Percentiles rank a stretch among this genome's conserved stretches.
phyloP scores from a whole-genome alignment of 805 yeast genomes.

The Wickerhamomyces alni region DNA sequence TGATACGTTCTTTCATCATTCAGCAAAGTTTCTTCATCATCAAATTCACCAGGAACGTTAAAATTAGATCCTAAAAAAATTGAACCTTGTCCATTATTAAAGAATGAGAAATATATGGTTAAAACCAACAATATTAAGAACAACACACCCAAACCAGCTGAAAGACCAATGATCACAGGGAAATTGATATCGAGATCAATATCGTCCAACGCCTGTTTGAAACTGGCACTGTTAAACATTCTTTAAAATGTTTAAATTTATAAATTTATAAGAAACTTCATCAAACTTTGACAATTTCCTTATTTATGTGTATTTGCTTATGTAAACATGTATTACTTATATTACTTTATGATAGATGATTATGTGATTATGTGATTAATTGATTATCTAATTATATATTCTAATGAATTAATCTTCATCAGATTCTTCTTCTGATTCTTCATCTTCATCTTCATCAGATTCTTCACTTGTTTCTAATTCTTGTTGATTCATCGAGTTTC shows the following conservation, averaged over 20 bases:
- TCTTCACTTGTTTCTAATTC: slow-evolving; percentile 39
- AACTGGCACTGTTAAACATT: background rate
- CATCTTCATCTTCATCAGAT: slow-evolving; percentile 47
- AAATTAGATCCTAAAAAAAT: slow-evolving; percentile 23
- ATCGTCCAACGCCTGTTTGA: slow-evolving; percentile 5
- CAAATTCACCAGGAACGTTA: slow-evolving; percentile 52
- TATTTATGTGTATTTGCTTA: too few species aligned
- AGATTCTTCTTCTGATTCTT: too few species aligned
- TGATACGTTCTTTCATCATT: slow-evolving; percentile 46
- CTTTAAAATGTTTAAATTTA: too few species aligned
- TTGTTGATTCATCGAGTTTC: slow-evolving; percentile 7
- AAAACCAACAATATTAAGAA: slow-evolving; percentile 25
- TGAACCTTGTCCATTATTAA: slow-evolving; percentile 23
- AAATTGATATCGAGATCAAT: slow-evolving; percentile 23
- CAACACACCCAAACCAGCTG: slow-evolving; percentile 31
- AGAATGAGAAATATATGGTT: slow-evolving; percentile 26
- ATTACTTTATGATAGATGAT: too few species aligned
- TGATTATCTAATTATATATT: too few species aligned
- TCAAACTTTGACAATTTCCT: too few species aligned
- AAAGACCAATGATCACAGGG: slow-evolving; percentile 31
- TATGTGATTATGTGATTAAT: too few species aligned
- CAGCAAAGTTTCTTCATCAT: slow-evolving; percentile 60
- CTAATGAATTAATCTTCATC: too few species aligned
- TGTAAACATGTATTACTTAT: too few species aligned
- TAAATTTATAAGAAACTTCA: too few species aligned